Evolutionary conservation across 192 early-diverging fungal genomes (phyloP).

Genomic region (Coemansia sp.): DNA sequence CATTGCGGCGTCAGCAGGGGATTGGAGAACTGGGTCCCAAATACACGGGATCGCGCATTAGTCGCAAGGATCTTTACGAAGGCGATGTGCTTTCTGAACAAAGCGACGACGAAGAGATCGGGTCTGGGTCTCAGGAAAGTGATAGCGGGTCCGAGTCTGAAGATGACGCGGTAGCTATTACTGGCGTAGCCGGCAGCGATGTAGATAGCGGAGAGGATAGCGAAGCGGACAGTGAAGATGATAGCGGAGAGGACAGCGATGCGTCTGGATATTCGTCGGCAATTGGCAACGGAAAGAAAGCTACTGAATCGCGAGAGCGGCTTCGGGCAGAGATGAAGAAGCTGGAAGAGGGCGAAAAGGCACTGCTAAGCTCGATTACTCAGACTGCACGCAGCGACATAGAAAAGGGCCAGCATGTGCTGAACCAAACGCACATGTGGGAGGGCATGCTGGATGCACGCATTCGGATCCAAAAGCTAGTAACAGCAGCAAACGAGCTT

Average conservation of each 20-base stretch:
- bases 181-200: background rate
- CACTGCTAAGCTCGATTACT: slow-evolving; percentile 74
- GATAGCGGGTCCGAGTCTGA: slow-evolving; percentile 40
- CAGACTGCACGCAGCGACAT: slow-evolving; percentile 74
- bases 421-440: slow-evolving; percentile 83
- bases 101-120: slow-evolving; percentile 9
- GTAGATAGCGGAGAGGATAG: slow-evolving; percentile 35
- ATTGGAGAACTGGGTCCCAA: slow-evolving; percentile 70
- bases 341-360: slow-evolving; percentile 81
- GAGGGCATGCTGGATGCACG: slow-evolving; percentile 81
- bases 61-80: slow-evolving; percentile 63
- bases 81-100: slow-evolving; percentile 33
- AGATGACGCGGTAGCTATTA: background rate
- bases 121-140: slow-evolving; percentile 27
- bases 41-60: slow-evolving; percentile 67
- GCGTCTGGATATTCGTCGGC: slow-evolving; percentile 20
- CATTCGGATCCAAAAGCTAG: slow-evolving; percentile 80
- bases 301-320: slow-evolving; percentile 42
- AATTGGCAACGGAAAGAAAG: slow-evolving; percentile 21
- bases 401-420: slow-evolving; percentile 89
- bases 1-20: slow-evolving; percentile 59
- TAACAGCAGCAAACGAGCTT: slow-evolving; percentile 75
- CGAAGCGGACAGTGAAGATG: slow-evolving; percentile 37
- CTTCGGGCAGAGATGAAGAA: slow-evolving; percentile 63
- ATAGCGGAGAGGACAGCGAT: slow-evolving; percentile 27